A percentile compares a stretch with the other conserved stretches of the same genome.
phyloP scores from a whole-genome alignment of 2,329 filamentous ascomycete genomes.

The Trichoderma pleuroti region DNA sequence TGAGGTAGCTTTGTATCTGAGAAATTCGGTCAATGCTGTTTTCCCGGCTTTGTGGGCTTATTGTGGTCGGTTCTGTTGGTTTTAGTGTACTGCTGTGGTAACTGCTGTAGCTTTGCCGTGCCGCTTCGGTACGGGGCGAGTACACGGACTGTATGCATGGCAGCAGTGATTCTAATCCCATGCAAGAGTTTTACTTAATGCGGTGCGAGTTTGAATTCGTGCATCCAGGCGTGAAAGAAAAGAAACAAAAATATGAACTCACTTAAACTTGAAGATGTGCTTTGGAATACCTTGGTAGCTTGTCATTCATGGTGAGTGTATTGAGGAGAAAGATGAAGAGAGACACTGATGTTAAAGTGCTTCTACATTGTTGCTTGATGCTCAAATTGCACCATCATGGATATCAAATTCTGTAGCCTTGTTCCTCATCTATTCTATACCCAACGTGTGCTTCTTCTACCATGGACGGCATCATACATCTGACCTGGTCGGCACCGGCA shows the following conservation, averaged over 20 bases:
- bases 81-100: neutral
- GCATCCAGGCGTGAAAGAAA: neutral
- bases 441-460: neutral
- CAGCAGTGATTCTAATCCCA: neutral
- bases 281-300: neutral
- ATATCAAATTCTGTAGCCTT: neutral
- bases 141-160: neutral
- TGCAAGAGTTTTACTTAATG: neutral
- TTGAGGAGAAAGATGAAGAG: neutral
- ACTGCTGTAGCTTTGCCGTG: neutral
- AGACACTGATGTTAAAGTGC: neutral
- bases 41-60: neutral
- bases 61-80: neutral
- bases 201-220: neutral
- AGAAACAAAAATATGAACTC: too few relatives aligned
- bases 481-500: conserved; percentile 39
- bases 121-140: neutral
- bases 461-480: conserved; percentile 19
- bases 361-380: neutral
- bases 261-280: too few relatives aligned
- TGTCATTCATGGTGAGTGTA: neutral
- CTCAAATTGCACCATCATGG: neutral
- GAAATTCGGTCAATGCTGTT: too few relatives aligned
- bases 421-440: neutral
- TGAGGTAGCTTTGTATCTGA: too few relatives aligned